Conservation (phyloP, 1,139 yeast genomes). For the Taiozyma sp. region DNA sequence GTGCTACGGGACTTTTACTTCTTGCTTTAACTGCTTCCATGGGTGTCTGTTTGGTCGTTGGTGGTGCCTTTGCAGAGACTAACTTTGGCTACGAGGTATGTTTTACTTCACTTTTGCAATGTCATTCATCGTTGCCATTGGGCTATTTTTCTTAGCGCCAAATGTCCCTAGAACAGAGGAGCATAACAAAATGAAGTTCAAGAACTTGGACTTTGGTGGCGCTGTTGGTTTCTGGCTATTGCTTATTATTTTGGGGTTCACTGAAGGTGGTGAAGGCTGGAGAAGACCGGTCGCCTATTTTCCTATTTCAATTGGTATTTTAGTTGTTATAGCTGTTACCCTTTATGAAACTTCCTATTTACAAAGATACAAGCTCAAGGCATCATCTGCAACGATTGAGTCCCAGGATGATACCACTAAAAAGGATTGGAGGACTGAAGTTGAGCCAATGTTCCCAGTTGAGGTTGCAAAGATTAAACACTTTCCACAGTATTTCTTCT, state of each 20-base stretch:
- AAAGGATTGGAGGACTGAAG: slow-evolving; percentile 12
- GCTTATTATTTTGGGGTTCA: slow-evolving; percentile 31
- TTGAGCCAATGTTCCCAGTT: slow-evolving; percentile 19
- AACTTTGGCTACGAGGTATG: slow-evolving; percentile 28
- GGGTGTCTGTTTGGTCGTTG: slow-evolving; percentile 30
- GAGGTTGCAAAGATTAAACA: slow-evolving; percentile 18
- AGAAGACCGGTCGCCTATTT: slow-evolving; percentile 26
- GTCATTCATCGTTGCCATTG: slow-evolving; percentile 9
- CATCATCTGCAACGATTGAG: not conserved
- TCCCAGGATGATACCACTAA: not conserved
- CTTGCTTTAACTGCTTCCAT: slow-evolving; percentile 24
- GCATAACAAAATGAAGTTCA: slow-evolving; percentile 14
- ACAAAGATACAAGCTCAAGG: slow-evolving; percentile 3
- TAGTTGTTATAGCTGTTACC: slow-evolving; percentile 8
- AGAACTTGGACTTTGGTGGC: slow-evolving; percentile 26
- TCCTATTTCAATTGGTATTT: slow-evolving; percentile 18
- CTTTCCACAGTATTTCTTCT: slow-evolving; percentile 12
- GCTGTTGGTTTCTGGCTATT: slow-evolving; percentile 25
- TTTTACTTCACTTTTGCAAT: slow-evolving; percentile 28
- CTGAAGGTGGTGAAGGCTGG: slow-evolving; percentile 33
- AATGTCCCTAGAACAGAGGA: slow-evolving; percentile 17
- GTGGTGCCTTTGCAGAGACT: slow-evolving; percentile 32
- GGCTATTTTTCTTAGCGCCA: slow-evolving; percentile 16
- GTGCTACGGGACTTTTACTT: slow-evolving; percentile 24
- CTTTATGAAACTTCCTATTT: slow-evolving; percentile 15